Evolutionary conservation across 768 basidiomycete genomes (phyloP).

Genomic region (Amanita subjunquillea): DNA sequence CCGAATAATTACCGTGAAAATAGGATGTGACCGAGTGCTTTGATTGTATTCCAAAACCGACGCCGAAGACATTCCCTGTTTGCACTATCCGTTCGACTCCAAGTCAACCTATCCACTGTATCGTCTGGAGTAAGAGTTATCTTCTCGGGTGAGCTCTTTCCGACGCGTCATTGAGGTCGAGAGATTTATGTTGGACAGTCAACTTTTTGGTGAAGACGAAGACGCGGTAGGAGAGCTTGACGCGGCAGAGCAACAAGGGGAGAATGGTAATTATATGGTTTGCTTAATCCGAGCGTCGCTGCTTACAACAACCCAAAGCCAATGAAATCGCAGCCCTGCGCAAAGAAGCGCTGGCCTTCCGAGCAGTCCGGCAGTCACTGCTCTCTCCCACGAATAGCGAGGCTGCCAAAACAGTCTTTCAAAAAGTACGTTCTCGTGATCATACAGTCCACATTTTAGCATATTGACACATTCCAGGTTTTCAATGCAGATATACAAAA

Average conservation of each 20-base stretch:
- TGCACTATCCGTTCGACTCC: constrained; percentile 98
- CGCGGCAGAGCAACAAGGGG: constrained; percentile 85
- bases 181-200: constrained; percentile 33
- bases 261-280: constrained; percentile 60
- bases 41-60: constrained; percentile 89
- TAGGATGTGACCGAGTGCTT: constrained; percentile 92
- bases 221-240: constrained; percentile 77
- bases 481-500: constrained; percentile 84
- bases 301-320: constrained; percentile 31
- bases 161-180: neutral
- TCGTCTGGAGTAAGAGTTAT: constrained; percentile 98
- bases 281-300: neutral
- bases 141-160: constrained; percentile 64
- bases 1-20: neutral
- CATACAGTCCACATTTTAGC: neutral
- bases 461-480: constrained; percentile 39
- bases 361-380: constrained; percentile 65
- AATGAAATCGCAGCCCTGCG: constrained; percentile 86
- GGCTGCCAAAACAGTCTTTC: constrained; percentile 66
- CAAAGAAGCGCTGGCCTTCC: constrained; percentile 84
- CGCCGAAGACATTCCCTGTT: constrained; percentile 91
- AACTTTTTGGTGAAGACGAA: constrained; percentile 92
- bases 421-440: constrained; percentile 49
- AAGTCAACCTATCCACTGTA: constrained; percentile 95
- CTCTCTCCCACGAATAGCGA: constrained; percentile 23